These are phyloP conservation scores for Oxalis stricta DNA, from an alignment of 441 rosid species.

Conservation along the genomic window DNA sequence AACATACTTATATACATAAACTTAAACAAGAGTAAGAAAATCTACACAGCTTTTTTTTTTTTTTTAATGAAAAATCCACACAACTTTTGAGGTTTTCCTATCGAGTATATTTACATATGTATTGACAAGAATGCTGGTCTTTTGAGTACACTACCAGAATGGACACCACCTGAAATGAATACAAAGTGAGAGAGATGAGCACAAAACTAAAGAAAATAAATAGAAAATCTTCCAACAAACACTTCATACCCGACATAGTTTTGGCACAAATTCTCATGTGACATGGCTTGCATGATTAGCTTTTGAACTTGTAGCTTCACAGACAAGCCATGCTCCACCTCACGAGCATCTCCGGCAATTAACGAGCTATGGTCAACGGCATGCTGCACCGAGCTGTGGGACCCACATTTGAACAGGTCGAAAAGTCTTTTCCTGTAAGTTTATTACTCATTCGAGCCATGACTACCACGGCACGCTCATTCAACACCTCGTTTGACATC, in stretches of 20 bases:
- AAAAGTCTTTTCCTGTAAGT: slow-evolving; percentile 93
- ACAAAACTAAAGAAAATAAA: not conserved
- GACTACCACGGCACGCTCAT: slow-evolving; percentile 88
- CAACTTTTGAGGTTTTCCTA: not conserved
- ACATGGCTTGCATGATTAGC: slow-evolving; percentile 74
- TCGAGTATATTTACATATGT: slow-evolving; percentile 9
- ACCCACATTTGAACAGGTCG: slow-evolving; percentile 36
- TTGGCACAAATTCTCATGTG: slow-evolving; percentile 93
- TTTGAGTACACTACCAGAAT: too few species aligned
- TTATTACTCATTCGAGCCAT: slow-evolving; percentile 95
- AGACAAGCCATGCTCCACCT: slow-evolving; percentile 85
- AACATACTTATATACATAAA: slow-evolving; percentile 3
- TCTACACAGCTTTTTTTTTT: too few species aligned
- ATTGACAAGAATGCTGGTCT: too few species aligned
- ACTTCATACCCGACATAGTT: slow-evolving; percentile 93
- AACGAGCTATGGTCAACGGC: slow-evolving; percentile 54
- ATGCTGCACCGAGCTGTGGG: slow-evolving; percentile 33
- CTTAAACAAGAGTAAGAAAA: not conserved
- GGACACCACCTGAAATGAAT: slow-evolving; percentile 78
- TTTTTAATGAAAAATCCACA: too few species aligned
- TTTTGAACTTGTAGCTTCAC: slow-evolving; percentile 95
- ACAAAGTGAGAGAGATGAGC: not conserved
- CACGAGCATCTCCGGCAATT: slow-evolving; percentile 68
- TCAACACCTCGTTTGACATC: slow-evolving; percentile 96
- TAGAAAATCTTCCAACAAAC: not conserved